A percentile compares a stretch with the other conserved stretches of the same genome.
phyloP scores from a whole-genome alignment of 176 grass and related monocot species.

The Triticum timopheevii region DNA sequence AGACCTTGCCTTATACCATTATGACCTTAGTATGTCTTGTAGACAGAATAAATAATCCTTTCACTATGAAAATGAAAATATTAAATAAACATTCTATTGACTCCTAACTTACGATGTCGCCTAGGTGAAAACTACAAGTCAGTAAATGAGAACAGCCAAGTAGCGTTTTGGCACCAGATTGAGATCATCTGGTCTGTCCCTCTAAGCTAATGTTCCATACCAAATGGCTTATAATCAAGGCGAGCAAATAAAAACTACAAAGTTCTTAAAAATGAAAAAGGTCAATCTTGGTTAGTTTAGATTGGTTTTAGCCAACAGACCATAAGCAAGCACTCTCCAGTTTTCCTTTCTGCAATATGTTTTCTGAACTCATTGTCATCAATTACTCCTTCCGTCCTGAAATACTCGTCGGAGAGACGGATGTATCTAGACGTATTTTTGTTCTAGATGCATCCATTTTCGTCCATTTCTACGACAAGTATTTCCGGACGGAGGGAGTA shows the following conservation, averaged over 20 bases:
- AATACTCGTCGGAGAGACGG: no score
- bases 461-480: no score
- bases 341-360: neutral
- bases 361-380: neutral
- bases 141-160: neutral
- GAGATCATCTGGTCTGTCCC: neutral
- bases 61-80: neutral
- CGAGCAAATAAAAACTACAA: neutral
- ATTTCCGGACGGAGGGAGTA: no score
- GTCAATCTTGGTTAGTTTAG: neutral
- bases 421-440: no score
- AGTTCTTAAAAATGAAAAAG: neutral
- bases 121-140: neutral
- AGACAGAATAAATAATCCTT: constrained; percentile 11
- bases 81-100: neutral
- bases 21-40: neutral
- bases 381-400: no score
- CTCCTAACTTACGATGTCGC: neutral
- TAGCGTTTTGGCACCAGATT: neutral
- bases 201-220: neutral
- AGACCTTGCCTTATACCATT: neutral
- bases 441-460: no score
- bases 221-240: neutral
- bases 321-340: neutral
- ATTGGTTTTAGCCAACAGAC: neutral